Percentiles rank a stretch among this genome's conserved stretches.
Conservation (phyloP, 2,329 filamentous ascomycete species). For the Lanzia echinophila region DNA sequence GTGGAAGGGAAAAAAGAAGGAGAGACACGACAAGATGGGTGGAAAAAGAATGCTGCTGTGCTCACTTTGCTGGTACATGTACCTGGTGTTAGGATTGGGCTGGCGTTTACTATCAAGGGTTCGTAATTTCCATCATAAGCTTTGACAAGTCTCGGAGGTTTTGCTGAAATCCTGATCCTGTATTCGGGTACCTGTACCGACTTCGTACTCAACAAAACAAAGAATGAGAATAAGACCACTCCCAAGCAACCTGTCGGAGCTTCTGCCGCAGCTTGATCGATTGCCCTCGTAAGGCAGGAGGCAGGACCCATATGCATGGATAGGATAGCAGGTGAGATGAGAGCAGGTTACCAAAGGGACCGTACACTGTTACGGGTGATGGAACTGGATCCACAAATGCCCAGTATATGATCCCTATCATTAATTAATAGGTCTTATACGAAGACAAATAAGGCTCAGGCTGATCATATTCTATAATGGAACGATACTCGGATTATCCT, state of each 20-base stretch:
- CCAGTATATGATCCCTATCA: conserved; percentile 1
- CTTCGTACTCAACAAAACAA: neutral
- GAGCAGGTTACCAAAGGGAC: neutral
- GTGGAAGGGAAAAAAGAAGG: neutral
- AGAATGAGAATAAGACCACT: neutral
- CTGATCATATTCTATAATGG: neutral
- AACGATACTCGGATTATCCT: neutral
- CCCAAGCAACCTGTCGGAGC: neutral
- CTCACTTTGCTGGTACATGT: neutral
- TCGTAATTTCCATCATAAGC: neutral
- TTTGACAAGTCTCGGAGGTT: neutral
- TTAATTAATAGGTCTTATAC: conserved; percentile 5
- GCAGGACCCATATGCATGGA: neutral
- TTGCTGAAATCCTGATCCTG: neutral
- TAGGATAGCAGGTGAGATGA: neutral
- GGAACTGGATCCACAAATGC: neutral
- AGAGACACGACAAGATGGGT: neutral
- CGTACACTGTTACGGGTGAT: neutral
- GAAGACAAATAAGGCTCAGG: conserved; percentile 6
- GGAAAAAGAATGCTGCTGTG: neutral
- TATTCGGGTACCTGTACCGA: too few relatives aligned
- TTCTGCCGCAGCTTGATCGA: neutral
- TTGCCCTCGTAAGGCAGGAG: neutral
- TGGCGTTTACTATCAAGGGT: too few relatives aligned
- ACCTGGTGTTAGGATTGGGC: too few relatives aligned